These are phyloP conservation scores for Botryotinia globosa DNA, from an alignment of 2,329 filamentous ascomycete species.

Conservation along the genomic window DNA sequence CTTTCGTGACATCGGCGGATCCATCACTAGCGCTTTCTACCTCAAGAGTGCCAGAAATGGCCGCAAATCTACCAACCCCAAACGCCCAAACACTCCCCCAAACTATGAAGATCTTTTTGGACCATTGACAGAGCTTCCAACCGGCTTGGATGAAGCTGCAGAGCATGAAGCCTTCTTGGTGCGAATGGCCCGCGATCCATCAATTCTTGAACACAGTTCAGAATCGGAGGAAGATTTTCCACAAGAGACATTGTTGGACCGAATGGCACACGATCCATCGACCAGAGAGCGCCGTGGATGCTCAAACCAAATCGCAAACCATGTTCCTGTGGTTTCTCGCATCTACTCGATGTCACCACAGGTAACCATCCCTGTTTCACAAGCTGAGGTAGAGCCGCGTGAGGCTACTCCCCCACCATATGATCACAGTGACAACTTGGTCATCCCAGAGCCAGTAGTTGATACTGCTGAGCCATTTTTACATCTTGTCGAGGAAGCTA, in stretches of 20 bases:
- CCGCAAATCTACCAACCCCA: neutral
- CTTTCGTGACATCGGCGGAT: neutral
- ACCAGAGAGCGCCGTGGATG: neutral
- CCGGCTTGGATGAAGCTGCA: neutral
- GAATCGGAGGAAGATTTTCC: neutral
- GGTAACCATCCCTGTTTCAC: neutral
- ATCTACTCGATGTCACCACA: neutral
- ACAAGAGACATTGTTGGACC: neutral
- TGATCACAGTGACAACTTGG: neutral
- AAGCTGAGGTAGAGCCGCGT: neutral
- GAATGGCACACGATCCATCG: neutral
- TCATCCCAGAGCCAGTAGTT: neutral
- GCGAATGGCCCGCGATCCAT: neutral
- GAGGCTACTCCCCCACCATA: neutral
- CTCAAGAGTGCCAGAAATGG: neutral
- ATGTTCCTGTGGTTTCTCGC: neutral
- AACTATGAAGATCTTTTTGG: neutral
- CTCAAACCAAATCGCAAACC: accelerated
- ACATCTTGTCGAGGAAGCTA: neutral
- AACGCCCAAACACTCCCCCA: neutral
- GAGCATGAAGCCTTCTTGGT: neutral
- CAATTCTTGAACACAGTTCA: neutral
- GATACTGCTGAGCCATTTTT: neutral
- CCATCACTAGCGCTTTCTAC: neutral
- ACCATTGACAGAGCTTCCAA: neutral